These are phyloP conservation scores for Pisolithus orientalis DNA, from an alignment of 768 basidiomycete species.

Conservation along the genomic window DNA sequence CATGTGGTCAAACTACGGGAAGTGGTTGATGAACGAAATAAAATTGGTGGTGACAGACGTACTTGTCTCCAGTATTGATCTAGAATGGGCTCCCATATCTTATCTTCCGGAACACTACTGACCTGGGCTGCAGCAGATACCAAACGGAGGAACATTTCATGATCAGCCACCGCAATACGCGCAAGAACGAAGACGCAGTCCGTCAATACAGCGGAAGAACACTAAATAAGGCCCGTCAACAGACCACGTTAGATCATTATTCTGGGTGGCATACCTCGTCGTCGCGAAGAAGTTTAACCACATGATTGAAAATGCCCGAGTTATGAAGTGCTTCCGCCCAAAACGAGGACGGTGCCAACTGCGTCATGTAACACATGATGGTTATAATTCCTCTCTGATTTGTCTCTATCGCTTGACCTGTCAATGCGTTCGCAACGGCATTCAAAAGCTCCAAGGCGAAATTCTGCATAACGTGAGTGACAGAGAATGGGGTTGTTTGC, in stretches of 20 bases:
- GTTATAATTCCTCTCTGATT: conserved; percentile 64
- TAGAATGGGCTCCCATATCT: conserved; percentile 60
- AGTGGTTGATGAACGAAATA: background rate
- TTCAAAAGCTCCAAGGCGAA: conserved; percentile 52
- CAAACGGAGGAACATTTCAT: conserved; percentile 62
- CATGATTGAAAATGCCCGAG: conserved; percentile 63
- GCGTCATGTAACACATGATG: conserved; percentile 53
- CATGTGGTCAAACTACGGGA: conserved; percentile 79
- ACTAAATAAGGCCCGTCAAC: conserved; percentile 17
- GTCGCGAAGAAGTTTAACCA: conserved; percentile 55
- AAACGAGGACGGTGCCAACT: conserved; percentile 50
- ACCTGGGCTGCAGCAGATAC: conserved; percentile 55
- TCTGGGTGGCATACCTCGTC: conserved; percentile 49
- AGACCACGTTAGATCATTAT: background rate
- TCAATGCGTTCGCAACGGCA: conserved; percentile 47
- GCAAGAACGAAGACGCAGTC: conserved; percentile 72
- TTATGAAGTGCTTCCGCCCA: conserved; percentile 74
- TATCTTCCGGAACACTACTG: conserved; percentile 41
- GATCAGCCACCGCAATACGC: conserved; percentile 63
- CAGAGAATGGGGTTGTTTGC: background rate
- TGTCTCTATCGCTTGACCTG: conserved; percentile 38
- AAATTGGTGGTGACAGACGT: conserved; percentile 14
- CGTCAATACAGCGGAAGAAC: conserved; percentile 37
- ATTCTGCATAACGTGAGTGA: conserved; percentile 32
- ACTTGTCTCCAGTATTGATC: conserved; percentile 84